Base-by-base conservation (phyloP, 495 filamentous ascomycete genomes). In the Xylaria flabelliformis region DNA sequence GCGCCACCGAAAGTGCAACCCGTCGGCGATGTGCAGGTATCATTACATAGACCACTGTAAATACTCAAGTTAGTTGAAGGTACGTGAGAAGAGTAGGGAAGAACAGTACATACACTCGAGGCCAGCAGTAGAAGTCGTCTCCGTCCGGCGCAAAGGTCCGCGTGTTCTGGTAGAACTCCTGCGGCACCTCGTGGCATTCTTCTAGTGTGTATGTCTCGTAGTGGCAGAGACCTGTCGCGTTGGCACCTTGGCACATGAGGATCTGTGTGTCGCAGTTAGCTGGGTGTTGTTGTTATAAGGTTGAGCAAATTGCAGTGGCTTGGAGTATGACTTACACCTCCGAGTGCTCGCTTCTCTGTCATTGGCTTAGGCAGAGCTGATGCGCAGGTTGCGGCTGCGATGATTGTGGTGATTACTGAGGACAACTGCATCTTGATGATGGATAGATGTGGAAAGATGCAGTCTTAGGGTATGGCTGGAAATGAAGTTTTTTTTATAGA, bases 1-100 rank as follows among this genome's bases (percentile, higher is more conserved):
- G 78, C 58, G 42, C 80, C 81, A 64, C 75, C 77, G 55, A 84
- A 78, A 21, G 83, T 83, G 78, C 83, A 85, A 56, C 83, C 83
- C n/a, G 76, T 77, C n/a, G 82, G 81, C 26, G 81, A 82, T 0
- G 64, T 82, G 81, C 83, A 85, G 34, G 83, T 78, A 4, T 75
- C 79, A 26, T 71, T 76, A 74, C 83, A 85, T 26, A 64, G 67
- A 61, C 70, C 72, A 34, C 77, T 79, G 63, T 44, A 13, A 42
- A 42, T 12, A 6, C 4, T 39, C 6, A n/a, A 8, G 12, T 39
- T 39, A 61, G 63, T n/a, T 41, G 39, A 41, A 41, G 7, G 39
- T 42, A 2, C 13, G 10, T 42, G 13, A 36, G 12, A 7, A 24
- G 9, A 44, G 39, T 48, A 69, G 67, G n/a, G 64, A 36, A 26